These are phyloP conservation scores for Sporothrix variecibatus DNA, from an alignment of 2,329 filamentous ascomycete species.

Conservation along the genomic window DNA sequence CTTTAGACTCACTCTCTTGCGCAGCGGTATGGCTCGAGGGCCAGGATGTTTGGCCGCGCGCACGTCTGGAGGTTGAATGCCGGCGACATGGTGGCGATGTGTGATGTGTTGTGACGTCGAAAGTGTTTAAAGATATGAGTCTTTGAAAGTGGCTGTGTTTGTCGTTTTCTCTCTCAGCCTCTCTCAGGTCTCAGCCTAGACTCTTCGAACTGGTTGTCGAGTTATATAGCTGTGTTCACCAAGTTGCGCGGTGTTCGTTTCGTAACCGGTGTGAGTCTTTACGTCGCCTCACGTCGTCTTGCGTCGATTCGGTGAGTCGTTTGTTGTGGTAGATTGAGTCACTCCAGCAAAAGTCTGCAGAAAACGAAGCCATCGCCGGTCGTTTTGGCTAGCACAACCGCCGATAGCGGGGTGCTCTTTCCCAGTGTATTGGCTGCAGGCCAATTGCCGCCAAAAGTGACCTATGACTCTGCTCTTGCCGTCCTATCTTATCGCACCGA, in stretches of 20 bases:
- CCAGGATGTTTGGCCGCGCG: constrained; percentile 74
- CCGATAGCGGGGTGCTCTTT: constrained; percentile 26
- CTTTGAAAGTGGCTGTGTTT: not conserved
- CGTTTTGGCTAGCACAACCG: constrained; percentile 5
- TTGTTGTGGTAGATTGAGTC: constrained; percentile 13
- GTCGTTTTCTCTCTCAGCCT: not conserved
- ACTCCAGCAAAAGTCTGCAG: not conserved
- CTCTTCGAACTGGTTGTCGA: not conserved
- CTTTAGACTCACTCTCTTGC: constrained; percentile 76
- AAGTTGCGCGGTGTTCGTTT: not conserved
- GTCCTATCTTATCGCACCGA: constrained; percentile 15
- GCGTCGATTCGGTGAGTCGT: constrained; percentile 1
- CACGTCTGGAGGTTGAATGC: constrained; percentile 71
- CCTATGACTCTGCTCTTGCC: constrained; percentile 18
- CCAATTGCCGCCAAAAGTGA: not conserved
- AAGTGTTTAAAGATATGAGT: not conserved
- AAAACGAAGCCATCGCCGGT: constrained; percentile 16
- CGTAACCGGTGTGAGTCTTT: not conserved
- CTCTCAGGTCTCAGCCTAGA: not conserved
- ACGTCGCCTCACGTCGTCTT: not conserved
- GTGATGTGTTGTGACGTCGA: not conserved
- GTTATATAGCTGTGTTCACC: not conserved
- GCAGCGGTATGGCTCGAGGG: constrained; percentile 77
- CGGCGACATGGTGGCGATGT: constrained; percentile 52
- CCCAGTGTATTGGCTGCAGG: not conserved